phyloP scores from a whole-genome alignment of 106 monocot genomes.

The Dioscorea zingiberensis region DNA sequence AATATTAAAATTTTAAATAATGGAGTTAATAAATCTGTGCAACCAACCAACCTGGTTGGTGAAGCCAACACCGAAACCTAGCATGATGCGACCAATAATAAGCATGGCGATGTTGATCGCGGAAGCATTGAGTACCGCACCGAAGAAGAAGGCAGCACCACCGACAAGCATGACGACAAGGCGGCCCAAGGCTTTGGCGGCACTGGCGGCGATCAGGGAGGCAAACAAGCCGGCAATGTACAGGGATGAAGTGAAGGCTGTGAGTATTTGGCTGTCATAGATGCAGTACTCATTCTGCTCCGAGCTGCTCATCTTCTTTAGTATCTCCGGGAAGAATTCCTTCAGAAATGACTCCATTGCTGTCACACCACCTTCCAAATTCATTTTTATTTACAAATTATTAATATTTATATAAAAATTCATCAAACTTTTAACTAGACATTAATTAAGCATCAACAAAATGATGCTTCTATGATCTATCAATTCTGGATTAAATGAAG shows the following conservation, averaged over 20 bases:
- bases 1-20: no score
- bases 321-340: conserved; percentile 34
- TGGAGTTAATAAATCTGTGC: no score
- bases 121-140: conserved; percentile 35
- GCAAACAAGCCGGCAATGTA: conserved; percentile 45
- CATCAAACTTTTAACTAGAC: no score
- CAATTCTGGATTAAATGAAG: no score
- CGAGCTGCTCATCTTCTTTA: conserved; percentile 8
- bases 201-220: conserved; percentile 28
- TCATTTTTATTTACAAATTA: no score
- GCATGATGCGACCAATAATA: conserved; percentile 43
- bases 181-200: conserved; percentile 29
- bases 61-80: conserved; percentile 46
- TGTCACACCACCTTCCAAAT: no score
- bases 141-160: conserved; percentile 33
- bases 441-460: no score
- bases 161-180: conserved; percentile 30
- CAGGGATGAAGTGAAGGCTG: conserved; percentile 46
- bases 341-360: conserved; percentile 41
- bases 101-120: conserved; percentile 44
- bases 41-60: conserved; percentile 32
- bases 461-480: no score
- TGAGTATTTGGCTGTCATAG: conserved; percentile 48
- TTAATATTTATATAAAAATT: no score
- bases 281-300: conserved; percentile 37